phyloP scores from a whole-genome alignment of 2,329 filamentous ascomycete species.

The Colletotrichum paranaense region DNA sequence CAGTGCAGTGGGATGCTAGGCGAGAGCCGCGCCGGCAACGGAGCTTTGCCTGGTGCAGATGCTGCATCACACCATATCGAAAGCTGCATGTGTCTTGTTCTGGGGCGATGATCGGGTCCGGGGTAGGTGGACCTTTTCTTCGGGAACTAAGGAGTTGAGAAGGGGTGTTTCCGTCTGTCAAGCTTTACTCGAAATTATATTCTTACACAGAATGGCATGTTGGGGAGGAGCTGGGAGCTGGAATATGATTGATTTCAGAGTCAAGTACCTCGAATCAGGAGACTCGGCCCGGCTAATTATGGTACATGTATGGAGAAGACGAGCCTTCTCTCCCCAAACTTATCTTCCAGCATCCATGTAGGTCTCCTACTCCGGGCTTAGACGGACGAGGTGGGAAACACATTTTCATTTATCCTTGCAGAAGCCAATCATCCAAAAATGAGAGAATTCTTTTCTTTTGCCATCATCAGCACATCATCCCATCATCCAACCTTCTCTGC shows the following conservation, averaged over 20 bases:
- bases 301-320: no score
- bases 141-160: background rate
- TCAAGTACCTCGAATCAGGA: no score
- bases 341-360: background rate
- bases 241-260: no score
- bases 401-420: background rate
- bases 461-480: background rate
- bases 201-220: background rate
- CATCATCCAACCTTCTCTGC: background rate
- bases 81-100: conserved; percentile 22
- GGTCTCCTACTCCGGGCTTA: background rate
- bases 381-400: background rate
- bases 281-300: background rate
- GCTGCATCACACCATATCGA: background rate
- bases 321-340: background rate
- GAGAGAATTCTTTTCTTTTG: background rate
- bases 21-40: conserved; percentile 27
- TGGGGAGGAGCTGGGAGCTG: no score
- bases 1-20: conserved; percentile 12
- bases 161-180: background rate
- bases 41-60: conserved; percentile 6
- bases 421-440: background rate
- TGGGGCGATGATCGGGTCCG: conserved; percentile 6
- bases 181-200: background rate
- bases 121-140: background rate